Evolutionary conservation across 2,329 filamentous ascomycete species (phyloP), one percentile per base, ranked within the genome.

Genomic region (Botrytis galanthina): DNA sequence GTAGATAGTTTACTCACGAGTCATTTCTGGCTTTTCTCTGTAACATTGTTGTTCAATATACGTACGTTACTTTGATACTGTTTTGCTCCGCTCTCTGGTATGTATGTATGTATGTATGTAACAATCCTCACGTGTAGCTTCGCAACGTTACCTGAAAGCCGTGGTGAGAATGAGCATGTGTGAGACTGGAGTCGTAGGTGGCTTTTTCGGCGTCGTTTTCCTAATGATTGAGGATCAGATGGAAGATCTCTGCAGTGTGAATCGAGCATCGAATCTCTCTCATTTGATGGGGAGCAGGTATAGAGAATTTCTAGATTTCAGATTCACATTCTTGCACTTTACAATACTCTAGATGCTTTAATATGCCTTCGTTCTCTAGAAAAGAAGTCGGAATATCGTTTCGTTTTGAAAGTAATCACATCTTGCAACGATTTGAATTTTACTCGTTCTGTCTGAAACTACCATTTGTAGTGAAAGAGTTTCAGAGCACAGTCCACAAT

Each of bases 1-100:
- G 51, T 61, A 61, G 39, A 54, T 73, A 62, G 37, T 72, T 67
- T 67, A 32, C 32, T 62, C 54, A 44, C 39, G 60, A 46, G 68
- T 22, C 39, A 44, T 61, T 37, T 70, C 42, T 46, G 57, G 42
- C 39, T 37, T 42, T 62, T 61, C 29, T 46, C 26, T 48, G 12
- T 42, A 57, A 16, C 9, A 32, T 20, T 57, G 18, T 14, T 57
- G 6, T 39, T 57, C 26, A 44, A 51, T 66, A 57, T 35, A 39
- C 35, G 35, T 35, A 39, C 35, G 35, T 63, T 57, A 69, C 37
- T 20, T 42, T 59, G 37, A 69, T 69, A 18, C n/a, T 32, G 26
- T 69, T 59, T 37, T 59, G 48, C 6, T n/a, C 39, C 14, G 35
- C 35, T 37, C 14, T 46, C 20, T n/a, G 37, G 10, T 39, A 39